Conservation (phyloP, 2,329 filamentous ascomycete species). For the Pseudocercospora pini-densiflorae region DNA sequence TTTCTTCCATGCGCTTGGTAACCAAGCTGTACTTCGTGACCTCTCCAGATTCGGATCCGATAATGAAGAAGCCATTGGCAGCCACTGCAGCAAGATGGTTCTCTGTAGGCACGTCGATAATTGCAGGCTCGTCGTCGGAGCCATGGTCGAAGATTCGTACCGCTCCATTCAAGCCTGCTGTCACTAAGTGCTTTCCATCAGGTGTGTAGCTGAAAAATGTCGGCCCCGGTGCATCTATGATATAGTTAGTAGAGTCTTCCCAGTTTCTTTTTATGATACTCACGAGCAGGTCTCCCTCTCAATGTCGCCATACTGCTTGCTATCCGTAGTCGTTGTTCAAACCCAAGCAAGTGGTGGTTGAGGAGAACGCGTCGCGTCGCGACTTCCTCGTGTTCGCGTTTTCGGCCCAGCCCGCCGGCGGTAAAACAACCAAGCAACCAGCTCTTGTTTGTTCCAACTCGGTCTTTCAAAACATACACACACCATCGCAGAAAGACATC, state of each 20-base stretch:
- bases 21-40: slow-evolving; percentile 89
- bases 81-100: slow-evolving; percentile 81
- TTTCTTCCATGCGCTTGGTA: slow-evolving; percentile 74
- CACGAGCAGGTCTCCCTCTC: slow-evolving; percentile 65
- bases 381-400: neutral
- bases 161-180: slow-evolving; percentile 90
- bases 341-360: neutral
- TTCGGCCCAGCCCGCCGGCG: neutral
- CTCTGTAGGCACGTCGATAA: slow-evolving; percentile 89
- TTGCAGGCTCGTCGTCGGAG: slow-evolving; percentile 88
- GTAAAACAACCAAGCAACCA: neutral
- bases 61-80: slow-evolving; percentile 80
- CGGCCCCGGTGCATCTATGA: slow-evolving; percentile 75
- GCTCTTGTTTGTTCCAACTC: neutral
- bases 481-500: slow-evolving; percentile 4
- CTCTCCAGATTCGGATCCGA: slow-evolving; percentile 93
- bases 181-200: slow-evolving; percentile 83
- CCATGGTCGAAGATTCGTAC: slow-evolving; percentile 92
- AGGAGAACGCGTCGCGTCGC: slow-evolving; percentile 15
- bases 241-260: slow-evolving; percentile 6
- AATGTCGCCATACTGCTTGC: slow-evolving; percentile 47
- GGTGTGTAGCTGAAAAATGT: slow-evolving; percentile 91
- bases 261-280: slow-evolving; percentile 30
- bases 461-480: neutral
- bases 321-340: neutral